Base-by-base conservation (phyloP, 495 filamentous ascomycete genomes). In the Penicillium flavigenum region DNA sequence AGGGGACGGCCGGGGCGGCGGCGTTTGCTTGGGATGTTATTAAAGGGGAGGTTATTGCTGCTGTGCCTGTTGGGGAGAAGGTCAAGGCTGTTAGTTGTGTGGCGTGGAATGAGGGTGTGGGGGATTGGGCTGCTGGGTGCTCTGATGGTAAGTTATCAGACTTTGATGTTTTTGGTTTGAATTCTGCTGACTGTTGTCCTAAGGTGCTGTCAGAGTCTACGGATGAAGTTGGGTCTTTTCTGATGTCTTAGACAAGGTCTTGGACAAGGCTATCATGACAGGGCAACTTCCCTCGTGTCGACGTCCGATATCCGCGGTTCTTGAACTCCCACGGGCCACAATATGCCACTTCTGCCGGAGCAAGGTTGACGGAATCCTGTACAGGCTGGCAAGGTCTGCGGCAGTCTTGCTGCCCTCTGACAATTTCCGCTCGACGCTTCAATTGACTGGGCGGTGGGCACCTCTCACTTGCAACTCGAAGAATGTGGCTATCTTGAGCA, bases 11-110 rank as follows among this genome's bases (percentile, higher is more conserved):
- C 14, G 81, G 84, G 62, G 76, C 76, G 3, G 62, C 54, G 38
- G 79, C 96, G 17, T 91, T 88, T 80, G 90, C 86, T 12, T 98
- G 93, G 91, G 92, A 96, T 81, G 67, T 96, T n/a, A 63, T 96
- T 48, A 88, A 78, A 39, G 93, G 91, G 2, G 83, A 85, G 51
- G 64, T 88, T 39, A 76, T 87, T 51, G 79, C 83, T 24, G 82
- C 76, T 51, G 63, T 92, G 44, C 67, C 78, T 39, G 85, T 70
- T 82, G 66, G 84, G 45, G 82, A 69, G 73, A 79, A 76, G 59
- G 83, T 72, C 24, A 86, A 80, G 65, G 83, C 74, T 7, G 81
- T 82, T 11, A 87, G 81, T 55, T 73, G 76, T 68, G 81, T 95
- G 51, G 85, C 89, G 16, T 94, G 89, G 86, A 88, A 87, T 63